A percentile compares a stretch with the other conserved stretches of the same genome.
phyloP scores from a whole-genome alignment of 129 eudicot species.

The Ambrosia artemisiifolia region DNA sequence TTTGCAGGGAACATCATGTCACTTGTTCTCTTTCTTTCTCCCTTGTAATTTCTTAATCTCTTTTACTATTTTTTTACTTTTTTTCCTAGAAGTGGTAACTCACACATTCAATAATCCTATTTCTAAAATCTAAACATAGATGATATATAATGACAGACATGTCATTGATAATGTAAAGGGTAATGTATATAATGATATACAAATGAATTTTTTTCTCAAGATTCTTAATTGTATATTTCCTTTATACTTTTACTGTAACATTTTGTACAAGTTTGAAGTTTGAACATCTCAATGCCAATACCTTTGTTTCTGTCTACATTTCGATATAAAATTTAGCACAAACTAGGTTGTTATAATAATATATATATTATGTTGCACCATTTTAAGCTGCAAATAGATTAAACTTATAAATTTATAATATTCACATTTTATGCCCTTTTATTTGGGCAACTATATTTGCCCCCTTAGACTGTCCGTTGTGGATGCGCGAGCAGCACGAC shows the following conservation, averaged over 20 bases:
- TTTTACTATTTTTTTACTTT: background rate
- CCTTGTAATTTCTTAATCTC: slow-evolving; percentile 41
- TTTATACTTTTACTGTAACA: background rate
- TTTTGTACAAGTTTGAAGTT: background rate
- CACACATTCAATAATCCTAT: too few relatives aligned
- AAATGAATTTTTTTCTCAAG: too few relatives aligned
- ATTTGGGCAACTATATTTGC: background rate
- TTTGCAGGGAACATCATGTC: slow-evolving; percentile 81
- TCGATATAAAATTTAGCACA: background rate
- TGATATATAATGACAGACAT: too few relatives aligned
- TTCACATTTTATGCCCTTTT: too few relatives aligned
- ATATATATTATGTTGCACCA: too few relatives aligned
- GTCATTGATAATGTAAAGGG: too few relatives aligned
- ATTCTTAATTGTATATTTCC: background rate
- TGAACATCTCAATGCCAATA: background rate
- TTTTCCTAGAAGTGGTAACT: background rate
- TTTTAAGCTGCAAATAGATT: background rate
- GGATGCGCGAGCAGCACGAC: too few relatives aligned
- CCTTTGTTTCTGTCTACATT: background rate
- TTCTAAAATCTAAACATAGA: too few relatives aligned
- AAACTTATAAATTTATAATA: too few relatives aligned
- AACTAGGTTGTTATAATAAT: too few relatives aligned
- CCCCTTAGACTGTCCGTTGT: too few relatives aligned
- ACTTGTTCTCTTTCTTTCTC: slow-evolving; percentile 69
- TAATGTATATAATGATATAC: too few relatives aligned